phyloP scores from a whole-genome alignment of 805 yeast species.

The Saturnispora serradocipensis region DNA sequence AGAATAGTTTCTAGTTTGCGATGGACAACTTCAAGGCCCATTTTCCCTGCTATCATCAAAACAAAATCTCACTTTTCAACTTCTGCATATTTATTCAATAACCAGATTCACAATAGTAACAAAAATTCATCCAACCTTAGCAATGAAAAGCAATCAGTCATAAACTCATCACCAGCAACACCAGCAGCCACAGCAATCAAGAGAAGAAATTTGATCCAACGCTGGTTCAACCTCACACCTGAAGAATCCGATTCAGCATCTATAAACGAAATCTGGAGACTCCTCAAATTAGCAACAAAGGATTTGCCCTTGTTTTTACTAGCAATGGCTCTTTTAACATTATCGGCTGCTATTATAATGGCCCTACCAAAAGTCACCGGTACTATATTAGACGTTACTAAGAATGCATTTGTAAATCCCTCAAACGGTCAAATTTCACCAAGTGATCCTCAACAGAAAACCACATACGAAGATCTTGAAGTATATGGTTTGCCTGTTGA shows the following conservation, averaged over 20 bases:
- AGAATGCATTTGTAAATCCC: constrained; percentile 11
- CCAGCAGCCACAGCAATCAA: background rate
- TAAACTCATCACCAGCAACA: background rate
- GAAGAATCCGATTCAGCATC: constrained; percentile 29
- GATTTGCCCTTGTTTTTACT: constrained; percentile 36
- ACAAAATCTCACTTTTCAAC: background rate
- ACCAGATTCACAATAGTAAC: background rate
- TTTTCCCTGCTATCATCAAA: background rate
- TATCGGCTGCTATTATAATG: constrained; percentile 44
- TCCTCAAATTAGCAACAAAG: constrained; percentile 34
- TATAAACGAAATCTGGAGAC: constrained; percentile 30
- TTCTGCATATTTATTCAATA: background rate
- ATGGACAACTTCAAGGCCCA: background rate
- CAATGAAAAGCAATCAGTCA: background rate
- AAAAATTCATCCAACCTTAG: background rate
- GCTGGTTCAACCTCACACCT: constrained; percentile 23
- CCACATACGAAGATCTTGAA: constrained; percentile 18
- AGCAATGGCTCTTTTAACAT: constrained; percentile 36
- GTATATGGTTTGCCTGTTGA: constrained; percentile 52
- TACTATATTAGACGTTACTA: constrained; percentile 41
- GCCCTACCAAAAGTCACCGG: constrained; percentile 50
- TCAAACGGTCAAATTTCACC: background rate
- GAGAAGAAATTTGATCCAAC: constrained; percentile 8
- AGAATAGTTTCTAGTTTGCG: background rate
- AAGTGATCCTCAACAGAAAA: constrained; percentile 14